These are phyloP conservation scores for Ilyonectria sp. DNA, from an alignment of 2,329 filamentous ascomycete species.

Conservation along the genomic window DNA sequence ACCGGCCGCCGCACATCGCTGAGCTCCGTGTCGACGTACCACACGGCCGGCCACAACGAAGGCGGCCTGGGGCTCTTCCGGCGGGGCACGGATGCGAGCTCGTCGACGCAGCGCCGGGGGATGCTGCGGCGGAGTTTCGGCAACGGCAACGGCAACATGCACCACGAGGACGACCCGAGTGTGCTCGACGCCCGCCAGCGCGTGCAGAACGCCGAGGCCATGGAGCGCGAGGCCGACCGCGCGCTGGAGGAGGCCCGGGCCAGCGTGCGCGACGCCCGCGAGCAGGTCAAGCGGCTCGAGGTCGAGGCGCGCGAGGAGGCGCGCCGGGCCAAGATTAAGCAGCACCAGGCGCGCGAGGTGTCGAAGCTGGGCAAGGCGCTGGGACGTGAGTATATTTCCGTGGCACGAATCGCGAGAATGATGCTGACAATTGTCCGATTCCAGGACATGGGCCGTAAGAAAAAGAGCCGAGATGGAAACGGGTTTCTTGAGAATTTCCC, in stretches of 20 bases:
- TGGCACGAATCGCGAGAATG: not conserved
- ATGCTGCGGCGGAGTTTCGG: slow-evolving; percentile 62
- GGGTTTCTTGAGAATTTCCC: slow-evolving; percentile 10
- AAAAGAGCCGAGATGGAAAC: not conserved
- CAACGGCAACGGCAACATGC: slow-evolving; percentile 54
- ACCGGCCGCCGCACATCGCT: slow-evolving; percentile 24
- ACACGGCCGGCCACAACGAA: slow-evolving; percentile 13
- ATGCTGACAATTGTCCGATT: slow-evolving; percentile 17
- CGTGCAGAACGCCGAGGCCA: slow-evolving; percentile 73
- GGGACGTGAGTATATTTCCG: slow-evolving; percentile 69
- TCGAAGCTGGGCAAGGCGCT: slow-evolving; percentile 80
- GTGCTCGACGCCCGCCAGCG: slow-evolving; percentile 74
- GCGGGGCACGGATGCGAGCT: slow-evolving; percentile 26
- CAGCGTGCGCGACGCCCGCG: slow-evolving; percentile 74
- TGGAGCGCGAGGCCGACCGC: slow-evolving; percentile 76
- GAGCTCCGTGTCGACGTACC: slow-evolving; percentile 27
- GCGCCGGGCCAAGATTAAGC: slow-evolving; percentile 77
- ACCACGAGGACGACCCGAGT: slow-evolving; percentile 69
- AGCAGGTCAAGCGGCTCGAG: slow-evolving; percentile 75
- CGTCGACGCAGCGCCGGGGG: slow-evolving; percentile 44
- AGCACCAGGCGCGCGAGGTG: slow-evolving; percentile 74
- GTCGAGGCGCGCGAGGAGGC: slow-evolving; percentile 77
- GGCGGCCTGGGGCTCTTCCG: slow-evolving; percentile 22
- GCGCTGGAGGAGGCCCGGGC: slow-evolving; percentile 71
- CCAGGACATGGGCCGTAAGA: slow-evolving; percentile 30